Evolutionary conservation across 2,329 filamentous ascomycete species (phyloP).

Genomic region (Cercospora sp.): DNA sequence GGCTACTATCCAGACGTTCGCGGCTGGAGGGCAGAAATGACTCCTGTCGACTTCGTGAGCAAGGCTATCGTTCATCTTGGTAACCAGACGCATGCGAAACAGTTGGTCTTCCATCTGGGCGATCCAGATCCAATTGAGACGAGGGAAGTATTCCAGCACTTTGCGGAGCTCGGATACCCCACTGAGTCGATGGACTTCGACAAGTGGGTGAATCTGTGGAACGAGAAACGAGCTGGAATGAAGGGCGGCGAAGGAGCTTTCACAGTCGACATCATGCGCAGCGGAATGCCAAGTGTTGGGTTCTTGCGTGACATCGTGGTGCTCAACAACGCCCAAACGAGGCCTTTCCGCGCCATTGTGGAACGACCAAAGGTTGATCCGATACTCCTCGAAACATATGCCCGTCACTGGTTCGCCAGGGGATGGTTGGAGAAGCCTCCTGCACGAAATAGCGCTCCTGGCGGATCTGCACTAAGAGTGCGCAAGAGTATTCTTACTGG

Average conservation of each 20-base stretch:
- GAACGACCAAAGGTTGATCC: conserved; percentile 68
- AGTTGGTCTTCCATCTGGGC: conserved; percentile 71
- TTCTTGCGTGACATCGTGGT: conserved; percentile 71
- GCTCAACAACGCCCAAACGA: conserved; percentile 68
- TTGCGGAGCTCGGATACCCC: conserved; percentile 67
- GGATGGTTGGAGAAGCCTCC: conserved; percentile 72
- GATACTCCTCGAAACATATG: conserved; percentile 72
- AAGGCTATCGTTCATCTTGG: conserved; percentile 70
- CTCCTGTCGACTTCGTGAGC: conserved; percentile 78
- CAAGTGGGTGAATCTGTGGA: conserved; percentile 74
- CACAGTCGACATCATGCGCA: conserved; percentile 75
- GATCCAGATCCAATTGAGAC: conserved; percentile 71
- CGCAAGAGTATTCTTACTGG: conserved; percentile 63
- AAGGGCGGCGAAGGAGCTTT: conserved; percentile 70
- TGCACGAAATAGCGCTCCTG: conserved; percentile 49
- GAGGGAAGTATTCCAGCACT: conserved; percentile 62
- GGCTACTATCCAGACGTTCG: conserved; percentile 69
- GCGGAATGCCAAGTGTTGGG: conserved; percentile 75
- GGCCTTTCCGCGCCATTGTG: conserved; percentile 59
- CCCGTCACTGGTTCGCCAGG: conserved; percentile 75
- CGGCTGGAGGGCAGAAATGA: conserved; percentile 80
- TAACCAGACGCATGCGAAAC: conserved; percentile 61
- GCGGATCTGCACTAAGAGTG: conserved; percentile 47
- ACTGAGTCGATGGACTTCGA: conserved; percentile 68
- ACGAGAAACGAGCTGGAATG: conserved; percentile 63